A percentile compares a stretch with the other conserved stretches of the same genome.
phyloP scores from a whole-genome alignment of 2,329 filamentous ascomycete species.

The Stagonosporopsis cucurbitacearum region DNA sequence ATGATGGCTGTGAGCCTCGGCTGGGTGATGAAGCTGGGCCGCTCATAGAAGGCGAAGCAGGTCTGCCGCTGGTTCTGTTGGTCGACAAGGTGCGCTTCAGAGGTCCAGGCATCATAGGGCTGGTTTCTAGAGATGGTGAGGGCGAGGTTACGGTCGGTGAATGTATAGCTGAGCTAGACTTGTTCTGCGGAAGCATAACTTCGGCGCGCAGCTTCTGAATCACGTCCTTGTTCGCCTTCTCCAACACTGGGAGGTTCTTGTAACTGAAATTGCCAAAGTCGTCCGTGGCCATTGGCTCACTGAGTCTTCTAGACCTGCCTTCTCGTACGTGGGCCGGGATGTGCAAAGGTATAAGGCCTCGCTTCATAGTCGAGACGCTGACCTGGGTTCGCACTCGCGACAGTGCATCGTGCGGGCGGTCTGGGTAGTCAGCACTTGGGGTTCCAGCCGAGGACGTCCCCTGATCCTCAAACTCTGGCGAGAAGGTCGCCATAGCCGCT shows the following conservation, averaged over 20 bases:
- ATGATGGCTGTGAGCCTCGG: constrained; percentile 81
- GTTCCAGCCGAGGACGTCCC: constrained; percentile 73
- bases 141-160: constrained; percentile 58
- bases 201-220: constrained; percentile 95
- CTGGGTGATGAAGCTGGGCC: constrained; percentile 87
- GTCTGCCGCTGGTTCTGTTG: constrained; percentile 73
- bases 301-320: constrained; percentile 82
- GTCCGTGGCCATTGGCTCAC: constrained; percentile 85
- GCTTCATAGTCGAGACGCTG: constrained; percentile 80
- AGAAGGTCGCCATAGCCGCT: constrained; percentile 89
- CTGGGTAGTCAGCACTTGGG: constrained; percentile 78
- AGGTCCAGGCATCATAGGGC: constrained; percentile 79
- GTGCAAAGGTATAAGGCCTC: constrained; percentile 90
- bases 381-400: constrained; percentile 88
- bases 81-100: constrained; percentile 84
- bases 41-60: constrained; percentile 84
- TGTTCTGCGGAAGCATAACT: constrained; percentile 74
- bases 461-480: constrained; percentile 93
- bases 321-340: constrained; percentile 97
- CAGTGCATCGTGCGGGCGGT: constrained; percentile 92
- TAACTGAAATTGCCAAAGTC: constrained; percentile 97
- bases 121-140: constrained; percentile 79
- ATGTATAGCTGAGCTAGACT: constrained; percentile 51
- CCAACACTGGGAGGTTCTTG: constrained; percentile 94
- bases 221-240: constrained; percentile 98